Percentiles rank a stretch among this genome's conserved stretches.
These are phyloP conservation scores for Chrysanthemum lavandulifolium DNA, from an alignment of 129 eudicot genomes.

Conservation along the genomic window DNA sequence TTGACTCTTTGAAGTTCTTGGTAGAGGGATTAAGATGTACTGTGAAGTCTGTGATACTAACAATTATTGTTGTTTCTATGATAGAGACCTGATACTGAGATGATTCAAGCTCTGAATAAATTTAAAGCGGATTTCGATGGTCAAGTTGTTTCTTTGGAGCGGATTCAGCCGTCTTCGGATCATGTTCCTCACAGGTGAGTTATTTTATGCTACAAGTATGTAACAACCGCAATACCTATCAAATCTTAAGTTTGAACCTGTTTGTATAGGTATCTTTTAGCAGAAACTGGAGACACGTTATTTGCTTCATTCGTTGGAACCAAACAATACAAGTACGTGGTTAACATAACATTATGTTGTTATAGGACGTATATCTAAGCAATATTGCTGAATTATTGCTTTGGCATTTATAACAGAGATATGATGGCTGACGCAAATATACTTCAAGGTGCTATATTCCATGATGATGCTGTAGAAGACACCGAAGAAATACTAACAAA, in stretches of 20 bases:
- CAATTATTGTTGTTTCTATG: constrained; percentile 9
- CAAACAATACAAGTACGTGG: constrained; percentile 88
- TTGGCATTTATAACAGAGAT: constrained; percentile 59
- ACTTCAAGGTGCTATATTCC: constrained; percentile 98
- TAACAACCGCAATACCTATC: background rate
- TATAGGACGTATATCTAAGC: background rate
- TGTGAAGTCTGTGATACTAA: background rate
- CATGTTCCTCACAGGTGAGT: constrained; percentile 95
- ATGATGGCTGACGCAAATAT: constrained; percentile 97
- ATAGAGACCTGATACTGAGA: constrained; percentile 89
- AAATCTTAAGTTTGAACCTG: constrained; percentile 7
- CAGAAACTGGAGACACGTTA: constrained; percentile 93
- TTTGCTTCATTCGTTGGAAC: constrained; percentile 98
- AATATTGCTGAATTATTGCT: background rate
- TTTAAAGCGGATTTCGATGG: constrained; percentile 96
- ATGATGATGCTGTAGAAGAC: constrained; percentile 64
- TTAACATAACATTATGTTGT: constrained; percentile 3
- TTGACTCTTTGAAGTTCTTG: background rate
- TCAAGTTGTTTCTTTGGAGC: constrained; percentile 83
- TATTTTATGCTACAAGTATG: constrained; percentile 1
- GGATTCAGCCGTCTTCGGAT: constrained; percentile 93
- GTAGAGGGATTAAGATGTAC: background rate
- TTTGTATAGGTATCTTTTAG: constrained; percentile 72
- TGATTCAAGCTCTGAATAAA: constrained; percentile 85
- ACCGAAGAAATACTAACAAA: constrained; percentile 32